A percentile compares a stretch with the other conserved stretches of the same genome.
Conservation (phyloP, 2,329 filamentous ascomycete species). For the Ophiostoma triangulosporum region DNA sequence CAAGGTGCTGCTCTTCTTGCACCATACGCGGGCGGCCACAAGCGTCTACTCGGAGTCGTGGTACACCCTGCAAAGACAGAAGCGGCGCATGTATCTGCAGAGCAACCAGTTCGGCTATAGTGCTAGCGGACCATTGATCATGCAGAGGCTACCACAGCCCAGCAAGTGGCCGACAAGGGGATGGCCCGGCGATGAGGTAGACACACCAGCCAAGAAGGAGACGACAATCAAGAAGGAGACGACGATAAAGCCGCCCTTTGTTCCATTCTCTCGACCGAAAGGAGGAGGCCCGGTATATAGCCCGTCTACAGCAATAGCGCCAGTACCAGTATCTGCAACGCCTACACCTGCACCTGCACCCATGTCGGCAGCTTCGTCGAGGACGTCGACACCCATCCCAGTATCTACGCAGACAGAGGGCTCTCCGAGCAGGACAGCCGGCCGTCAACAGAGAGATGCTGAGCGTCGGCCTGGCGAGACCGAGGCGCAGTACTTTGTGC, state of each 20-base stretch:
- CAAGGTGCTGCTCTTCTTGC: slow-evolving; percentile 53
- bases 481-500: slow-evolving; percentile 30
- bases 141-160: neutral
- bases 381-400: neutral
- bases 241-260: neutral
- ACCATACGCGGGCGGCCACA: slow-evolving; percentile 45
- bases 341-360: neutral
- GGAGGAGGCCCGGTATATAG: neutral
- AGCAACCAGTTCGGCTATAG: neutral
- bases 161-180: neutral
- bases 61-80: neutral
- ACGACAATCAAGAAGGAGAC: neutral
- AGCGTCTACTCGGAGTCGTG: neutral
- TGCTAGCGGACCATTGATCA: neutral
- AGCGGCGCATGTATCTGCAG: neutral
- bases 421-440: neutral
- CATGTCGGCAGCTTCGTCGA: neutral
- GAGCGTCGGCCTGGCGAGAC: slow-evolving; percentile 30
- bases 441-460: slow-evolving; percentile 26
- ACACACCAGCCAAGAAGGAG: neutral
- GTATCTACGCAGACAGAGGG: neutral
- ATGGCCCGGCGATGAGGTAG: neutral
- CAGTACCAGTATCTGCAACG: neutral
- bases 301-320: neutral
- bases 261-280: neutral